phyloP scores from a whole-genome alignment of 73 alveolate species.

The Breviolum minutum region DNA sequence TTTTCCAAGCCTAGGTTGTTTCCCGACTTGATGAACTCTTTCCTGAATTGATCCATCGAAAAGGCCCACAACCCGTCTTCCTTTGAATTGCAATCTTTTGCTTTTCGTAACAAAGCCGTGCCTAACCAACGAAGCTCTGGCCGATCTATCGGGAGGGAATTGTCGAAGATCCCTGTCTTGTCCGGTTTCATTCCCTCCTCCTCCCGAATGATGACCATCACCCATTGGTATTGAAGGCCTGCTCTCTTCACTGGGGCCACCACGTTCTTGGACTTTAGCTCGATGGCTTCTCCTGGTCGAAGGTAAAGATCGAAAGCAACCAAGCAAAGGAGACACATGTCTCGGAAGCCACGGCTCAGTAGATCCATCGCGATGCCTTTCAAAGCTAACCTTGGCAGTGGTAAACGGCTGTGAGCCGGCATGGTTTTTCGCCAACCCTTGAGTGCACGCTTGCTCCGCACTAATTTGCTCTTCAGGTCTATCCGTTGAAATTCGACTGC shows the following conservation, averaged over 20 bases:
- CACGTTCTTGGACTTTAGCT: background rate
- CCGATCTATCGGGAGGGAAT: background rate
- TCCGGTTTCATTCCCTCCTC: constrained; percentile 8
- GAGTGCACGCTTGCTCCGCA: background rate
- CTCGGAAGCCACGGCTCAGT: background rate
- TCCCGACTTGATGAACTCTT: no score
- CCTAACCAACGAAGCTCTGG: background rate
- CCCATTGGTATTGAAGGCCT: constrained; percentile 28
- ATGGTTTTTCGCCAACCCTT: constrained; percentile 31
- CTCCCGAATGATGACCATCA: background rate
- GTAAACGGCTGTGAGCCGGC: constrained; percentile 24
- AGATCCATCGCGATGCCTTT: constrained; percentile 13
- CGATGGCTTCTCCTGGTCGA: constrained; percentile 23
- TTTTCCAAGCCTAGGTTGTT: no score
- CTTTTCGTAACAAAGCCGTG: background rate
- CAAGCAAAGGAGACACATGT: background rate
- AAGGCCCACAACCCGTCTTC: background rate
- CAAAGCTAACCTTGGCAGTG: constrained; percentile 18
- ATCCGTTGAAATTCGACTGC: constrained; percentile 7
- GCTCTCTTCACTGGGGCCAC: background rate
- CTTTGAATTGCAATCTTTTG: background rate
- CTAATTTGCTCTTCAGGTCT: background rate
- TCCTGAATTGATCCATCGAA: no score
- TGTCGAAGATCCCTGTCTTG: constrained; percentile 57
- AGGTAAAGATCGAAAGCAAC: constrained; percentile 1